phyloP scores from a whole-genome alignment of 371 early-diverging fungal genomes.

The Smittium culicis region DNA sequence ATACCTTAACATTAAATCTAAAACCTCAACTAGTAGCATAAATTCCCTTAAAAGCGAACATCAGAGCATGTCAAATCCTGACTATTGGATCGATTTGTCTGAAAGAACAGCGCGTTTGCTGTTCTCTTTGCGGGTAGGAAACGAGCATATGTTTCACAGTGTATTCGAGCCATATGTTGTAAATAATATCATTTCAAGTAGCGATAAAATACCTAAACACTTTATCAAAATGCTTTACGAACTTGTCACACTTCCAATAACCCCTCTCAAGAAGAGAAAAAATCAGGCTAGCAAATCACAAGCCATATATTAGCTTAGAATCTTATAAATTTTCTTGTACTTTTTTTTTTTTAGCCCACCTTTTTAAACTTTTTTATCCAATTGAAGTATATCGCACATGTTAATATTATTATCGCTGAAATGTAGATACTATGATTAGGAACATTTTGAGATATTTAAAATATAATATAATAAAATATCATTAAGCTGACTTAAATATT shows the following conservation, averaged over 20 bases:
- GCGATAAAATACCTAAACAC: not conserved
- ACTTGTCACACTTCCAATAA: constrained; percentile 1
- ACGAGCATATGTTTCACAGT: not conserved
- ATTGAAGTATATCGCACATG: not conserved
- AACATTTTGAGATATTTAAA: too few species aligned
- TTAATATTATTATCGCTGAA: too few species aligned
- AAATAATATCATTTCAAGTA: not conserved
- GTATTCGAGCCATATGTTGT: not conserved
- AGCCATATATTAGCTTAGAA: not conserved
- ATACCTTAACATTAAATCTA: not conserved
- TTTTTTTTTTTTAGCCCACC: not conserved
- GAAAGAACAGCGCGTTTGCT: not conserved
- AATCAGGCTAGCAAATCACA: not conserved
- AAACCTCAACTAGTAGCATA: not conserved
- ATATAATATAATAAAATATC: too few species aligned
- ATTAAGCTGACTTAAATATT: too few species aligned
- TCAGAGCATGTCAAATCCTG: not conserved
- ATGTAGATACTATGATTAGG: too few species aligned
- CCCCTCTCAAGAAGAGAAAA: not conserved
- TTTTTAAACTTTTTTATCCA: not conserved
- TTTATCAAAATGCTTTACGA: constrained; percentile 4
- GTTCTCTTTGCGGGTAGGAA: not conserved
- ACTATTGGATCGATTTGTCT: not conserved
- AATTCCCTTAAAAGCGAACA: not conserved
- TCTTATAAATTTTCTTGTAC: not conserved